Conservation (phyloP, 1,139 yeast genomes). For the Lodderomyces orthopsilosis region DNA sequence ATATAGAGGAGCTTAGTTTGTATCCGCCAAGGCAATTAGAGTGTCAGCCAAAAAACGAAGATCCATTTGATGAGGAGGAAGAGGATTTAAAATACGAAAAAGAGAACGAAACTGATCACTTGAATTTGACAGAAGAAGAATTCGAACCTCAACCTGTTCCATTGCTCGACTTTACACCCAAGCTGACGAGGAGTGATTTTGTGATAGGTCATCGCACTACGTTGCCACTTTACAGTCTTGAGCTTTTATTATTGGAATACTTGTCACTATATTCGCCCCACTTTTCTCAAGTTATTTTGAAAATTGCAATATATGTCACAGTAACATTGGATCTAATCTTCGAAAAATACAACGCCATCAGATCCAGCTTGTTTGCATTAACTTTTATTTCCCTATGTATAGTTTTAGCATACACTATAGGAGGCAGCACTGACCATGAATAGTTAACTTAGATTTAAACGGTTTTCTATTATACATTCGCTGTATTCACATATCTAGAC, state of each 20-base stretch:
- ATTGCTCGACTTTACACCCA: background rate
- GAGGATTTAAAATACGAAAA: conserved; percentile 12
- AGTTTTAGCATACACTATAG: conserved; percentile 7
- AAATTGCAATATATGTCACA: conserved; percentile 7
- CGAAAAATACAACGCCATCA: conserved; percentile 5
- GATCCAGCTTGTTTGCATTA: conserved; percentile 8
- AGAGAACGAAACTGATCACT: conserved; percentile 11
- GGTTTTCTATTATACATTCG: too few species aligned
- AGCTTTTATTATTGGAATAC: conserved; percentile 12
- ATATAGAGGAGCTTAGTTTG: background rate
- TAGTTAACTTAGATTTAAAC: background rate
- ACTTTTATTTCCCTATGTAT: conserved; percentile 9
- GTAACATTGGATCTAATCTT: conserved; percentile 8
- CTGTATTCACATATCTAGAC: conserved; percentile 26
- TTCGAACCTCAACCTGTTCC: background rate
- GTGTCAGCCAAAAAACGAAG: background rate
- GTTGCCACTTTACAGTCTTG: conserved; percentile 9
- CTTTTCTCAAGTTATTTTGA: conserved; percentile 8
- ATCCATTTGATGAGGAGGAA: conserved; percentile 6
- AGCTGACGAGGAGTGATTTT: background rate
- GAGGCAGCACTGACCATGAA: background rate
- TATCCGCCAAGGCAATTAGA: background rate
- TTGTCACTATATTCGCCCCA: conserved; percentile 11
- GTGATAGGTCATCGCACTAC: conserved; percentile 2
- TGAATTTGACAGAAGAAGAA: conserved; percentile 11